Conservation (phyloP, 768 basidiomycete genomes). For the Hortiboletus flavorubellus region DNA sequence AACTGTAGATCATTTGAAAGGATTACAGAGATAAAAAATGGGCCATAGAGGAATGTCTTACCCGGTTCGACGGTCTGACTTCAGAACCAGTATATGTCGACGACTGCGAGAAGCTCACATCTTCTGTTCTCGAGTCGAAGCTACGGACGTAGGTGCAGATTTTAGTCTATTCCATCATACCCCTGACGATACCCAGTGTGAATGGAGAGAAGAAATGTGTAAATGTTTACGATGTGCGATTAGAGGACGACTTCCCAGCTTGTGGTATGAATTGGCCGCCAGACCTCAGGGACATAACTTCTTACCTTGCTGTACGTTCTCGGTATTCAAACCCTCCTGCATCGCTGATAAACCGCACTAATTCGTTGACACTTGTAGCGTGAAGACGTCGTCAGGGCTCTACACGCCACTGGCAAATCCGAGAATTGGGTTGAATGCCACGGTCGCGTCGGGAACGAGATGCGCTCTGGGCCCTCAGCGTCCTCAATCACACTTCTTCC, state of each 20-base stretch:
- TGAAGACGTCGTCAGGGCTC: conserved; percentile 70
- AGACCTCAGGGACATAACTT: conserved; percentile 70
- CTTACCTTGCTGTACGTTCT: conserved; percentile 72
- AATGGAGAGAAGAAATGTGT: conserved; percentile 74
- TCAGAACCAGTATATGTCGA: conserved; percentile 54
- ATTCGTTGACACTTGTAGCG: conserved; percentile 46
- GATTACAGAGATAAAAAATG: conserved; percentile 58
- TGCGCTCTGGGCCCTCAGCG: conserved; percentile 52
- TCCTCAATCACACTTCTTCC: conserved; percentile 80
- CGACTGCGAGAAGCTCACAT: conserved; percentile 60
- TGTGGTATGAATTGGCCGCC: conserved; percentile 99
- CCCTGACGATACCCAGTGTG: conserved; percentile 41
- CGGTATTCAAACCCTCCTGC: not conserved
- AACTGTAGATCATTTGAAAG: conserved; percentile 33
- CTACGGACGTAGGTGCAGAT: conserved; percentile 20
- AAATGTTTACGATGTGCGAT: conserved; percentile 93
- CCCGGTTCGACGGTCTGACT: conserved; percentile 36
- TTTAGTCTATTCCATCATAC: not conserved
- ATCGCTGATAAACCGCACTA: not conserved
- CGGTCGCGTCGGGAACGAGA: conserved; percentile 56
- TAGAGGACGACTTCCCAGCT: conserved; percentile 78
- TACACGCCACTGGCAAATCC: conserved; percentile 77
- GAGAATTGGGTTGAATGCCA: conserved; percentile 90
- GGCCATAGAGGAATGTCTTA: conserved; percentile 57
- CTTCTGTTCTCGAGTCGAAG: conserved; percentile 34